Base-by-base conservation (phyloP, 129 eudicot species). In the Artemisia argyi region DNA sequence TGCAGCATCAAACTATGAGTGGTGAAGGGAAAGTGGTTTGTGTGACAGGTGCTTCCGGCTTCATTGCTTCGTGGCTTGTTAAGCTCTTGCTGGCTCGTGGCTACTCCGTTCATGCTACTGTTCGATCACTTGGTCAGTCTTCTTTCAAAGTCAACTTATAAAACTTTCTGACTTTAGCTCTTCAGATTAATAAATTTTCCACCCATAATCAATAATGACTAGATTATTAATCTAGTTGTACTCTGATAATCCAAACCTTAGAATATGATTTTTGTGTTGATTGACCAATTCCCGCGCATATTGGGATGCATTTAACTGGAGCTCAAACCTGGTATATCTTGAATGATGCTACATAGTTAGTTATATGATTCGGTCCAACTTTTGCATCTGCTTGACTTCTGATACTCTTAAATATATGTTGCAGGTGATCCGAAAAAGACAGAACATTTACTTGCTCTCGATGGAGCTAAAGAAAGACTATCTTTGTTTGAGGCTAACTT, bases 11-110 rank as follows among this genome's bases (percentile, higher is more conserved):
- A 50, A 15, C 12, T 84, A 85, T 78, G 83, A 81, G 61, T 32
- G 77, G 83, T 60, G 70, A 11, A 61, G 82, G 82, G 47, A 81
- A 79, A 69, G 71, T 60, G 9, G 87, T 82, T 14, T 82, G 84
- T 28, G 90, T 85, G 7, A 85, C 90, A 15, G 89, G 89, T 1
- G 89, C 86, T 2, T 85, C 89, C 1, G 89, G 89, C 3, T 85
- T 7, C 79, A 76, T 82, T 46, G 89, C 89, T 72, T 85, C 89
- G 1, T 85, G 89, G 84, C 52, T 85, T 18, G 89, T 85, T 35
- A 85, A 85, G 60, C 44, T 78, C 7, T 63, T 85, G 22, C 89
- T 85, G 11, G 65, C 47, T 1, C 89, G 82, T 61, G 73, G 79
- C 18, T 85, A 85, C 82, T 70, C 89, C 5, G 89, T 85, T 65